phyloP scores from a whole-genome alignment of 2,329 filamentous ascomycete species.

The Rhynchosporium agropyri region DNA sequence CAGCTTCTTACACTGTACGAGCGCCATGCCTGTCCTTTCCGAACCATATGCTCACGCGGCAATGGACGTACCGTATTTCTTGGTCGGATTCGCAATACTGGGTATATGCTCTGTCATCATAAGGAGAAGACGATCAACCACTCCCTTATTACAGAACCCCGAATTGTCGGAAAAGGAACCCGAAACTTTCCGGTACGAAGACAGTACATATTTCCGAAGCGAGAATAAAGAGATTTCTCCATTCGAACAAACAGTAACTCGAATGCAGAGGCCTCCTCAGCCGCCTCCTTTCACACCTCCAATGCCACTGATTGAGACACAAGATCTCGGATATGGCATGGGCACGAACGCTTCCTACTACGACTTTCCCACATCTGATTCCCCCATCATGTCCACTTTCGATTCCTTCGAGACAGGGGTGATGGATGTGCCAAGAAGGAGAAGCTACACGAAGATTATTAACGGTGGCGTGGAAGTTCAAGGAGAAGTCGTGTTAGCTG shows the following conservation, averaged over 20 bases:
- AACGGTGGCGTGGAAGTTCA: conserved; percentile 24
- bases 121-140: conserved; percentile 11
- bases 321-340: conserved; percentile 11
- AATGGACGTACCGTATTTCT: conserved; percentile 10
- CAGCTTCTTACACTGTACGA: neutral
- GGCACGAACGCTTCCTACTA: conserved; percentile 10
- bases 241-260: conserved; percentile 4
- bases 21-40: conserved; percentile 25
- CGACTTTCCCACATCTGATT: conserved; percentile 9
- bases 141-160: neutral
- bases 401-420: neutral
- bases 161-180: neutral
- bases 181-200: neutral
- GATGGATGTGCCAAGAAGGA: conserved; percentile 23
- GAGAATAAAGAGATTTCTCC: neutral
- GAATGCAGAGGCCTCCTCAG: conserved; percentile 26
- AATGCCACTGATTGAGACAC: conserved; percentile 7
- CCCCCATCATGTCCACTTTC: conserved; percentile 13
- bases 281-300: conserved; percentile 12
- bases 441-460: conserved; percentile 32
- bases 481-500: conserved; percentile 32
- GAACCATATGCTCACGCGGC: conserved; percentile 17
- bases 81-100: conserved; percentile 19
- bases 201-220: neutral
- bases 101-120: conserved; percentile 10